phyloP scores from a whole-genome alignment of 345 rosid genomes.

The Eucalyptus victrix region DNA sequence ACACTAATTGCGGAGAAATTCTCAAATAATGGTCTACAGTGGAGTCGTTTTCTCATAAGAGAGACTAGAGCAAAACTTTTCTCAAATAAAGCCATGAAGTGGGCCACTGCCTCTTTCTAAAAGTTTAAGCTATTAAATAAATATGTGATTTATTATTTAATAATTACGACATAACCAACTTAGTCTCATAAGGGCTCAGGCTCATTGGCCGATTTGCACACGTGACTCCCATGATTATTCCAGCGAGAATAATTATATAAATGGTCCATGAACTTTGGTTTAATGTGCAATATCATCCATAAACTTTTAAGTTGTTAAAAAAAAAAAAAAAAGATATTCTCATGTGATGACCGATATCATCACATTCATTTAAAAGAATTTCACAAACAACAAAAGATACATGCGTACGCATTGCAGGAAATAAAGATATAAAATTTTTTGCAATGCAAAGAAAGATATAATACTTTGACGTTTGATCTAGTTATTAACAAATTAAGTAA shows the following conservation, averaged over 20 bases:
- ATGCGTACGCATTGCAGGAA: neutral
- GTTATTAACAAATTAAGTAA: neutral
- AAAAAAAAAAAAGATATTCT: too few relatives aligned
- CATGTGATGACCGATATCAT: too few relatives aligned
- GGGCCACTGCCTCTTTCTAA: neutral
- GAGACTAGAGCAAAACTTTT: neutral
- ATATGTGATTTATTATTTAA: too few relatives aligned
- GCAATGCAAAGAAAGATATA: neutral
- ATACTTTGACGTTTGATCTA: neutral
- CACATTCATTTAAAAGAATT: neutral
- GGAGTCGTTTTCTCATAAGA: neutral
- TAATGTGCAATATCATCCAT: rapidly evolving
- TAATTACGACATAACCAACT: neutral
- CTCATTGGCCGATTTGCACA: neutral
- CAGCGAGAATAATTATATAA: rapidly evolving
- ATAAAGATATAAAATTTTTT: neutral
- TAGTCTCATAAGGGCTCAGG: neutral
- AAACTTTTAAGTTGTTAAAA: too few relatives aligned
- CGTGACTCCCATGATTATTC: neutral
- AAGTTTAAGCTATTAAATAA: too few relatives aligned
- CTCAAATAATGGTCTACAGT: neutral
- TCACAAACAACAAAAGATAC: neutral
- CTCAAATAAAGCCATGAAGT: neutral
- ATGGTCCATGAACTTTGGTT: neutral
- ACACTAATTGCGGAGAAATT: rapidly evolving